Conservation (phyloP, 345 rosid species). For the Crucihimalaya himalaica region DNA sequence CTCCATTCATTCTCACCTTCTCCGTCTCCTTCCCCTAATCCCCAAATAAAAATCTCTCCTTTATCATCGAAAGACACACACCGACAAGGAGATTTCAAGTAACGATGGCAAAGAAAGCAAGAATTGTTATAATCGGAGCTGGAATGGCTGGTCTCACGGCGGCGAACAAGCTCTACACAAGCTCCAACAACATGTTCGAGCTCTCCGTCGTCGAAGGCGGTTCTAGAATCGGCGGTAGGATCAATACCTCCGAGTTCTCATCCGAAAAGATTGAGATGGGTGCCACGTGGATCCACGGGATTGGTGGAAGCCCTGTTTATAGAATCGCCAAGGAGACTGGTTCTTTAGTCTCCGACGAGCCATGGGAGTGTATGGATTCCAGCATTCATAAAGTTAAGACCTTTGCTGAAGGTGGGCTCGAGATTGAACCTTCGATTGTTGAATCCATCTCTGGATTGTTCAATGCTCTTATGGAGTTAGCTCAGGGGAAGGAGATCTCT, state of each 20-base stretch:
- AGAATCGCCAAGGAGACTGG: constrained; percentile 65
- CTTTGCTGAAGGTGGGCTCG: constrained; percentile 78
- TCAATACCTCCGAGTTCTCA: constrained; percentile 82
- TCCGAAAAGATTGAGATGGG: constrained; percentile 96
- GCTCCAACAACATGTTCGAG: constrained; percentile 59
- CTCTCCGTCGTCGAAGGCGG: constrained; percentile 90
- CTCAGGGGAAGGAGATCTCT: constrained; percentile 57
- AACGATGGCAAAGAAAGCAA: constrained; percentile 83
- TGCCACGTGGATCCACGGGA: constrained; percentile 99
- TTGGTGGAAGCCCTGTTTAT: constrained; percentile 87
- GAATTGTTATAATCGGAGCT: constrained; percentile 89
- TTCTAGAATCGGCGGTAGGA: constrained; percentile 86
- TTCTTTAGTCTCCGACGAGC: constrained; percentile 69
- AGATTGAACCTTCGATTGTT: constrained; percentile 49
- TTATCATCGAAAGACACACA: not conserved
- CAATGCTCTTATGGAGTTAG: constrained; percentile 75
- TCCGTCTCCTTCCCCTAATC: constrained; percentile 35
- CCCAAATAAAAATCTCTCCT: not conserved
- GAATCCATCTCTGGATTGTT: constrained; percentile 63
- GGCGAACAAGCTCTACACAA: constrained; percentile 80
- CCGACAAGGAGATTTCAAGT: constrained; percentile 29
- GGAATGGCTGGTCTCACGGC: constrained; percentile 99
- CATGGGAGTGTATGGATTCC: constrained; percentile 98
- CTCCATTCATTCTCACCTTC: constrained; percentile 41
- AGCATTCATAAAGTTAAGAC: constrained; percentile 53